Base-by-base conservation (phyloP, 768 basidiomycete species). In the Neoboletus magnificus region DNA sequence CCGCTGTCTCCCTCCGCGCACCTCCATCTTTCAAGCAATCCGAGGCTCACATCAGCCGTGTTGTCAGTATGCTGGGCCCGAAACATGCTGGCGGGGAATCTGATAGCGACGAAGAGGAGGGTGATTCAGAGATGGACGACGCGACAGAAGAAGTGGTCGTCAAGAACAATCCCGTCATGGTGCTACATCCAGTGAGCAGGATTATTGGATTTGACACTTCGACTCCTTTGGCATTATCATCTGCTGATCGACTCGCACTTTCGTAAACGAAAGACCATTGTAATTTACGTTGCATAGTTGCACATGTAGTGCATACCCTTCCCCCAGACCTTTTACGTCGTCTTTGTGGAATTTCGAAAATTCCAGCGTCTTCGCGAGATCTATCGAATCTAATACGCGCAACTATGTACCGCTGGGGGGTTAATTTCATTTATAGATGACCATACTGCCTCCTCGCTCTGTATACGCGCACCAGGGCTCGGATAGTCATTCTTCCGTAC, bases 11-110 rank as follows among this genome's bases (percentile, higher is more conserved):
- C 11, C 74, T 90, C 43, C 79, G 78, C 56, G 79, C 79, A 15
- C 74, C 74, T 54, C 76, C 76, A 0, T 71, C 67, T 10, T 75
- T 75, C 66, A 77, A 77, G 55, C 71, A 76, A 46, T 72, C 78
- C 9, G 73, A 75, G 54, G 77, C 75, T 23, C 74, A 71, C 41
- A 76, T 74, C 35, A 72, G 54, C 50, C 75, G 58, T 71, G 80
- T 85, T 3, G 76, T 85, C 60, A 87, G 85, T 60, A 82, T 87
- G 71, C 79, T 86, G 50, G 83, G 84, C 2, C 60, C 81, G 13
- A 80, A 81, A 36, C 78, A 80, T 51, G 69, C 79, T 35, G 71
- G 80, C 25, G 66, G 77, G 50, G 71, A 76, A 23, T 80, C 82
- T 3, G 86, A 86, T 59, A 87, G 86, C 61, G 86, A 85, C 41